These are phyloP conservation scores for Diospyros kaki DNA, from an alignment of 148 eudicot genomes.

Conservation along the genomic window DNA sequence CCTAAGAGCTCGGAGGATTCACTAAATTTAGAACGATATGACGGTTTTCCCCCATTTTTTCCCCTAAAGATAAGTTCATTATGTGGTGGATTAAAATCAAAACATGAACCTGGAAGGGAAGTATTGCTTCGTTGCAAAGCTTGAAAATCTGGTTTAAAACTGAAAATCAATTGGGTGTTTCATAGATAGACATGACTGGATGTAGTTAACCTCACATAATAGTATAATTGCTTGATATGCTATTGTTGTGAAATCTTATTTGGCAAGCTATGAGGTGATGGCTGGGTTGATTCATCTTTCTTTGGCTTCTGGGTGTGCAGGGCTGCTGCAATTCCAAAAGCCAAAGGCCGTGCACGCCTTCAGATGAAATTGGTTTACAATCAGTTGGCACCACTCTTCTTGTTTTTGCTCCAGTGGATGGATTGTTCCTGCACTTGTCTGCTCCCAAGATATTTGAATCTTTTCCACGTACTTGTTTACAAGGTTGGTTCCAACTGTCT, in stretches of 20 bases:
- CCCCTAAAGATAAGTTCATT: neutral
- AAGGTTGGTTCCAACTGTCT: slow-evolving; percentile 38
- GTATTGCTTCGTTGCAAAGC: neutral
- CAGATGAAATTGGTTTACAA: slow-evolving; percentile 69
- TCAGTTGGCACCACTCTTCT: slow-evolving; percentile 52
- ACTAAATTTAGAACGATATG: neutral
- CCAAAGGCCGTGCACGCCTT: slow-evolving; percentile 51
- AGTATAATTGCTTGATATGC: no score
- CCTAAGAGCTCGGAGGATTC: neutral
- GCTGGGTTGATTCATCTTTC: neutral
- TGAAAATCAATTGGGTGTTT: neutral
- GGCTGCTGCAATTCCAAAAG: slow-evolving; percentile 72
- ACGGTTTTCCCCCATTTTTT: neutral
- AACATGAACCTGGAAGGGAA: neutral
- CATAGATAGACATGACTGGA: no score
- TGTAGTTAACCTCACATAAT: neutral
- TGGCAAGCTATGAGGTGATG: neutral
- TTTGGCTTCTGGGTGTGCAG: slow-evolving; percentile 24
- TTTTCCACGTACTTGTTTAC: slow-evolving; percentile 58
- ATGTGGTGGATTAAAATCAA: neutral
- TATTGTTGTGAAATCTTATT: neutral
- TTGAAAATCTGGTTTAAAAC: neutral
- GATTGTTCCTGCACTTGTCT: slow-evolving; percentile 66
- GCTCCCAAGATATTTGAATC: slow-evolving; percentile 54
- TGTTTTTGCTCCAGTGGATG: slow-evolving; percentile 61